Percentiles rank a stretch among this genome's conserved stretches.
phyloP scores from a whole-genome alignment of 345 rosid genomes.

The Hevea brasiliensis region DNA sequence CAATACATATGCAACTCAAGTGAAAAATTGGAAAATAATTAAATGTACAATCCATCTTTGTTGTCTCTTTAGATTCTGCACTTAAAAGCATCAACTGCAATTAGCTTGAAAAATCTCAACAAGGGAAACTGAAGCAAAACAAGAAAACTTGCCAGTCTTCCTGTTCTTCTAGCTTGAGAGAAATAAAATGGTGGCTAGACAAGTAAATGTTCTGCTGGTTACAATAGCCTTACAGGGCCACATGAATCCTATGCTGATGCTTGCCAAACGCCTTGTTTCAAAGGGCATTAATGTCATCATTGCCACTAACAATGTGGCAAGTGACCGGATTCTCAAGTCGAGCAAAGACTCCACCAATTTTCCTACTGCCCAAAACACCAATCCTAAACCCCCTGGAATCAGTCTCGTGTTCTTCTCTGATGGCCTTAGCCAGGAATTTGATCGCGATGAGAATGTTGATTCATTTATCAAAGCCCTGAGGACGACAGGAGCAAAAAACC shows the following conservation, averaged over 20 bases:
- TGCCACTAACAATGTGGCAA: conserved; percentile 38
- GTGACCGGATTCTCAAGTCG: conserved; percentile 29
- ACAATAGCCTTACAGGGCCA: conserved; percentile 47
- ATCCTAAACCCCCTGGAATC: conserved; percentile 17
- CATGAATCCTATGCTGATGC: conserved; percentile 46
- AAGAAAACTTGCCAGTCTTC: neutral
- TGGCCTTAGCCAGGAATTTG: conserved; percentile 45
- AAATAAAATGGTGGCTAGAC: neutral
- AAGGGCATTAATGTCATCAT: conserved; percentile 47
- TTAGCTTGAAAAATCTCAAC: too few relatives aligned
- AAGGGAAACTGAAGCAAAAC: neutral
- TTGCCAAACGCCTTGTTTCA: conserved; percentile 43
- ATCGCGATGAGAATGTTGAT: conserved; percentile 22
- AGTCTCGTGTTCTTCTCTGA: conserved; percentile 46
- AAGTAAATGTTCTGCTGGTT: conserved; percentile 47
- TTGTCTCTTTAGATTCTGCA: too few relatives aligned
- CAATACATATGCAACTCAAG: too few relatives aligned
- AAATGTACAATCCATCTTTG: too few relatives aligned
- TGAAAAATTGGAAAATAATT: too few relatives aligned
- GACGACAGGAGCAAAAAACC: conserved; percentile 34
- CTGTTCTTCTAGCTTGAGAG: neutral
- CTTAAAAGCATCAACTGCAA: too few relatives aligned
- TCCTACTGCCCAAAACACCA: neutral
- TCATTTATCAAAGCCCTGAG: conserved; percentile 21
- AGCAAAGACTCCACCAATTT: neutral